These are phyloP conservation scores for Ceratorhiza oryzae-sativae DNA, from an alignment of 1,284 basidiomycete species.

Conservation along the genomic window DNA sequence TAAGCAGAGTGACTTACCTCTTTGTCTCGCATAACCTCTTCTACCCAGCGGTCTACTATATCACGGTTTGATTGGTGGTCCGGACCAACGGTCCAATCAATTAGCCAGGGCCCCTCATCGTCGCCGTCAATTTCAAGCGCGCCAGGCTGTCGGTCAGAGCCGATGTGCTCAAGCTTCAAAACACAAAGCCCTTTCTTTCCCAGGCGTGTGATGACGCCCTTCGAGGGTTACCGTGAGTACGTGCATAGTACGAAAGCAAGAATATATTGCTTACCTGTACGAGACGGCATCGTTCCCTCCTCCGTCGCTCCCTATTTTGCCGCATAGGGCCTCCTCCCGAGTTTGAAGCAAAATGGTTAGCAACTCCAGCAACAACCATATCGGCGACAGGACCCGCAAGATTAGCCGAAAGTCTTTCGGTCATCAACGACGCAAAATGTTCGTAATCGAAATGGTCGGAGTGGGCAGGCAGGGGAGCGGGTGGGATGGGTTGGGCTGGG, in stretches of 20 bases:
- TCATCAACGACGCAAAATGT: background rate
- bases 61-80: conserved; percentile 5
- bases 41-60: background rate
- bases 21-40: conserved; percentile 11
- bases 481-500: background rate
- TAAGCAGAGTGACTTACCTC: conserved; percentile 8
- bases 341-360: background rate
- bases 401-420: conserved; percentile 1
- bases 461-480: background rate
- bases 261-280: conserved; percentile 5
- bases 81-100: conserved; percentile 7
- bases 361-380: background rate
- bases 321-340: background rate
- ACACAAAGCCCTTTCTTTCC: conserved; percentile 3
- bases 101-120: conserved; percentile 3
- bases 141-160: background rate
- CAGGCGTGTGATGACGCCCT: background rate
- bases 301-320: background rate
- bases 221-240: background rate
- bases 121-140: background rate
- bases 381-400: conserved; percentile 3
- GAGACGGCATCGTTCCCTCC: conserved; percentile 6
- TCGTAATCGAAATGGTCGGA: conserved; percentile 13
- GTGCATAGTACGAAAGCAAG: background rate
- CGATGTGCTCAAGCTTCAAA: conserved; percentile 5